A percentile compares a stretch with the other conserved stretches of the same genome.
Evolutionary conservation across 1,284 basidiomycete genomes (phyloP).

Genomic region (Inonotus obliquus): DNA sequence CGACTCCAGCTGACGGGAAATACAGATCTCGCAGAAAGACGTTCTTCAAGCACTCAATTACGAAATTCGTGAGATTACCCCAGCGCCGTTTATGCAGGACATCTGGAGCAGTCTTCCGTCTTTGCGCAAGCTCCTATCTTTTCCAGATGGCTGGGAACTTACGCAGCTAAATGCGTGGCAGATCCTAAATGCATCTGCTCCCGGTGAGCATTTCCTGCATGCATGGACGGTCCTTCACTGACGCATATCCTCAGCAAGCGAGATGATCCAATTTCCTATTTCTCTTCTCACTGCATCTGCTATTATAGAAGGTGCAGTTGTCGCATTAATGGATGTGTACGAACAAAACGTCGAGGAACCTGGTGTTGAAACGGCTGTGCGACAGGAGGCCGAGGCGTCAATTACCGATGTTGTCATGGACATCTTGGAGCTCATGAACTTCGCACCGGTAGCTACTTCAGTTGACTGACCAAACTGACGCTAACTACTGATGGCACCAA

Average conservation of each 20-base stretch:
- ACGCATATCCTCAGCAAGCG: constrained; percentile 35
- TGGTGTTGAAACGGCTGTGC: constrained; percentile 21
- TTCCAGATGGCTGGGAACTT: constrained; percentile 38
- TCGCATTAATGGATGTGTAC: constrained; percentile 34
- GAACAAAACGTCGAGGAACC: constrained; percentile 30
- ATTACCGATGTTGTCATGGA: constrained; percentile 41
- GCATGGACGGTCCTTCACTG: neutral
- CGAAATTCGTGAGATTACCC: constrained; percentile 46
- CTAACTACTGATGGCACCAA: neutral
- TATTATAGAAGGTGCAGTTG: constrained; percentile 39
- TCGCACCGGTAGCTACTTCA: constrained; percentile 36
- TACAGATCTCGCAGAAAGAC: constrained; percentile 51
- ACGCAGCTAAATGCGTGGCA: constrained; percentile 46
- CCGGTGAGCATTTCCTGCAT: constrained; percentile 33
- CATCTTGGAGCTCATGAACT: constrained; percentile 37
- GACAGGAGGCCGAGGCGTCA: constrained; percentile 16
- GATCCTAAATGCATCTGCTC: constrained; percentile 39
- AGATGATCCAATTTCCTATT: constrained; percentile 45
- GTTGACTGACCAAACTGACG: neutral
- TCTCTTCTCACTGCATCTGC: constrained; percentile 47
- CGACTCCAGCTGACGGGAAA: neutral
- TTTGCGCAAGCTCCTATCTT: constrained; percentile 38
- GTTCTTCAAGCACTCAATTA: constrained; percentile 46
- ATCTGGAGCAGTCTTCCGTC: constrained; percentile 50
- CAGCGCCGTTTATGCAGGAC: constrained; percentile 53